These are phyloP conservation scores for Sugiyamaella japonica DNA, from an alignment of 1,139 yeast genomes.

Conservation along the genomic window DNA sequence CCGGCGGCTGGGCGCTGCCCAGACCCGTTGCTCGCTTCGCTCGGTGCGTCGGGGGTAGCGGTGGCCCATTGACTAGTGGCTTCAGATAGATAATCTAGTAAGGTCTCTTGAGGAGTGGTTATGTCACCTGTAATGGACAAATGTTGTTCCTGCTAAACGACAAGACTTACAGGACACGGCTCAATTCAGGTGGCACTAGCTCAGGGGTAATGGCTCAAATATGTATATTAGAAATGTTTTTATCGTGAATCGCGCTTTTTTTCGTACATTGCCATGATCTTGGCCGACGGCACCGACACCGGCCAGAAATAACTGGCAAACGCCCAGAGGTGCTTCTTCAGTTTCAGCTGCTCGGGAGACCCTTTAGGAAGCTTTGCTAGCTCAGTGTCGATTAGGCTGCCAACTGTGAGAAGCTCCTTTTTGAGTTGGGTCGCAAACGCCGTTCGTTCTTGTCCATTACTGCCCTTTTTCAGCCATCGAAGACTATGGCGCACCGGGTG, in stretches of 20 bases:
- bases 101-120: no score
- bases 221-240: not conserved
- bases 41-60: no score
- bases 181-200: no score
- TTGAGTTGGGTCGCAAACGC: constrained; percentile 82
- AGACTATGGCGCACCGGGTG: constrained; percentile 76
- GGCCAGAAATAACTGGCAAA: constrained; percentile 95
- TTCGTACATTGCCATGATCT: constrained; percentile 81
- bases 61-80: no score
- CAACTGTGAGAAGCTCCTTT: constrained; percentile 74
- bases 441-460: constrained; percentile 75
- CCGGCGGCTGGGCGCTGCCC: no score
- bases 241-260: constrained; percentile 41
- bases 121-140: no score
- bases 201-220: not conserved
- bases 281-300: constrained; percentile 68
- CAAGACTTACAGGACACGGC: no score
- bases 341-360: constrained; percentile 42
- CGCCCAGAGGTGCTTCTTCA: constrained; percentile 79
- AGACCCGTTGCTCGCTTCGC: no score
- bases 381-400: constrained; percentile 60
- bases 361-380: constrained; percentile 27
- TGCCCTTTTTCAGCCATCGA: constrained; percentile 73
- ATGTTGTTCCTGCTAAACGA: no score
- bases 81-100: no score